phyloP scores from a whole-genome alignment of 768 basidiomycete genomes.

The Leccinellum rugosiceps region DNA sequence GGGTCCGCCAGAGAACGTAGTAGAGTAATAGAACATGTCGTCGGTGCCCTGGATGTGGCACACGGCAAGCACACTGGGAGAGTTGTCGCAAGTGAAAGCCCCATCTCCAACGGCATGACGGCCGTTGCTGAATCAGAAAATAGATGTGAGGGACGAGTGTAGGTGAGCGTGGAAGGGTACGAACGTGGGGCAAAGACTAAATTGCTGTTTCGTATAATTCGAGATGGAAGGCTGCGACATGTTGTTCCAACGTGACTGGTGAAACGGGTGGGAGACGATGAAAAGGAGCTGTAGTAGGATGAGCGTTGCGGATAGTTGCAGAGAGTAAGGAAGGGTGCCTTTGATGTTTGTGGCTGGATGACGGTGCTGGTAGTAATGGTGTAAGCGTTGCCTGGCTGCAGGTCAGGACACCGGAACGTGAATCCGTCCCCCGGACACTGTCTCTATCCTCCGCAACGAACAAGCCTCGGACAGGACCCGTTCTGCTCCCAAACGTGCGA shows the following conservation, averaged over 20 bases:
- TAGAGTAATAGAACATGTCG: slow-evolving; percentile 88
- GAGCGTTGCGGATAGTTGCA: not conserved
- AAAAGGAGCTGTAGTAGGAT: slow-evolving; percentile 3
- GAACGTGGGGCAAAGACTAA: slow-evolving; percentile 95
- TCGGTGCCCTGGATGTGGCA: slow-evolving; percentile 79
- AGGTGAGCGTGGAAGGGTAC: slow-evolving; percentile 21
- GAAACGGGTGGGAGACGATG: not conserved
- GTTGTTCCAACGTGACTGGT: slow-evolving; percentile 75
- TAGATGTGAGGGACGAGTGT: slow-evolving; percentile 12
- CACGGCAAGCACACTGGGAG: slow-evolving; percentile 80
- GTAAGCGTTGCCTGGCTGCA: slow-evolving; percentile 3
- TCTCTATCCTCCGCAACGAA: not conserved
- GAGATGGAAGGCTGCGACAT: slow-evolving; percentile 76
- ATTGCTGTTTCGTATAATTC: slow-evolving; percentile 72
- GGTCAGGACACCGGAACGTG: not conserved
- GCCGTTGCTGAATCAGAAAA: slow-evolving; percentile 66
- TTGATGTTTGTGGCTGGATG: not conserved
- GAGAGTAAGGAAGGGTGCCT: slow-evolving; percentile 1
- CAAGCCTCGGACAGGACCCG: not conserved
- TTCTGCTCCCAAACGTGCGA: not conserved
- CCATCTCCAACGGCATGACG: slow-evolving; percentile 97
- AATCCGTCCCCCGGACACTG: slow-evolving; percentile 18
- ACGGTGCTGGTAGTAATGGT: slow-evolving; percentile 15
- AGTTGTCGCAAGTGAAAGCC: slow-evolving; percentile 77
- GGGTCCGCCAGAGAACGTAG: slow-evolving; percentile 92